Evolutionary conservation across 108 stramenopile genomes (phyloP).

Genomic region (Fragilariopsis cylindrus): DNA sequence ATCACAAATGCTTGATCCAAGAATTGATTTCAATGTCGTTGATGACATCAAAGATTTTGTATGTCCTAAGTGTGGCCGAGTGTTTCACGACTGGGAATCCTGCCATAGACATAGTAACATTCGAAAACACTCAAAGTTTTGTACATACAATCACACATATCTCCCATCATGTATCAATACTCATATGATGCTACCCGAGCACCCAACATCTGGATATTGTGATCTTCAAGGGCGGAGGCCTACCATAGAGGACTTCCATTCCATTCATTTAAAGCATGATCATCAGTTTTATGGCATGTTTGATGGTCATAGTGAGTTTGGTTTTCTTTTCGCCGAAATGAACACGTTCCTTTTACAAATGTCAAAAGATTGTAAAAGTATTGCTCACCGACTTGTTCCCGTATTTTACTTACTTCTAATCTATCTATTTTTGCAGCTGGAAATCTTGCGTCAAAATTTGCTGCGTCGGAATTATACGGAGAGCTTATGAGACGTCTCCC

Average conservation of each 20-base stretch:
- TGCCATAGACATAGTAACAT: slow-evolving; percentile 82
- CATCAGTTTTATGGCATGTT: slow-evolving; percentile 88
- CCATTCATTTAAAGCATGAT: slow-evolving; percentile 64
- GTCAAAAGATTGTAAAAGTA: slow-evolving; percentile 56
- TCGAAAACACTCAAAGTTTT: slow-evolving; percentile 82
- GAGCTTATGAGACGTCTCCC: slow-evolving; percentile 41
- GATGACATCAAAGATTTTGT: slow-evolving; percentile 52
- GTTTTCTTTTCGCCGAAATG: not conserved
- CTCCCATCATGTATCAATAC: slow-evolving; percentile 86
- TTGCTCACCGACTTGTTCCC: slow-evolving; percentile 54
- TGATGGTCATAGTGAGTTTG: slow-evolving; percentile 50
- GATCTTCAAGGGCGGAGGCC: slow-evolving; percentile 80
- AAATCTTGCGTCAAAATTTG: slow-evolving; percentile 80
- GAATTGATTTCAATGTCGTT: slow-evolving; percentile 52
- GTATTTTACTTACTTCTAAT: slow-evolving; percentile 44
- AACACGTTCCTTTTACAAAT: not conserved
- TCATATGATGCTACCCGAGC: slow-evolving; percentile 84
- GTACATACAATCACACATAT: slow-evolving; percentile 65
- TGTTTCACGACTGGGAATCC: slow-evolving; percentile 76
- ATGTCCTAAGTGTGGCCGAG: slow-evolving; percentile 79
- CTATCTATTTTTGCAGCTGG: slow-evolving; percentile 69
- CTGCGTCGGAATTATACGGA: slow-evolving; percentile 59
- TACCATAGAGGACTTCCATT: slow-evolving; percentile 94
- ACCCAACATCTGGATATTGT: slow-evolving; percentile 77
- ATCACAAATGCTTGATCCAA: slow-evolving; percentile 67